Conservation (phyloP, 306 rosid genomes). For the Gleditsia sinensis region DNA sequence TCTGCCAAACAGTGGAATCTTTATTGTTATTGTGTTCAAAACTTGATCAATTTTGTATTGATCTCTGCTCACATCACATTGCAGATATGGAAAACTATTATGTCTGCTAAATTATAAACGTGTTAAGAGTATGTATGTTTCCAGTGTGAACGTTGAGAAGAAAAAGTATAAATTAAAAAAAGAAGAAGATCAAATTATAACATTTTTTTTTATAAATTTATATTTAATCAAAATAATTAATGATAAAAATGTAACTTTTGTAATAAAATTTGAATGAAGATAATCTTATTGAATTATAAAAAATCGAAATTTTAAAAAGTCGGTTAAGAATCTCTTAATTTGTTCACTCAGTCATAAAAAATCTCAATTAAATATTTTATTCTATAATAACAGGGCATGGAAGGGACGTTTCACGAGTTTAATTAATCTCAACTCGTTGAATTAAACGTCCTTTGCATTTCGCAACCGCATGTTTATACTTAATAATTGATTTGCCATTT, state of each 20-base stretch:
- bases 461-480: neutral
- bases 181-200: no score
- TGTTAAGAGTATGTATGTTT: neutral
- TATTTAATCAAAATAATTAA: no score
- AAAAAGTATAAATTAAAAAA: no score
- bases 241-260: no score
- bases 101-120: neutral
- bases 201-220: no score
- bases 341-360: no score
- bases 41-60: neutral
- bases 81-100: neutral
- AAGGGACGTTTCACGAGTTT: conserved; percentile 8
- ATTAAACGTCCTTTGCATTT: neutral
- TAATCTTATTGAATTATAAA: no score
- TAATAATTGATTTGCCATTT: neutral
- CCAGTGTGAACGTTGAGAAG: no score
- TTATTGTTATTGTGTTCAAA: neutral
- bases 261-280: no score
- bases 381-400: neutral
- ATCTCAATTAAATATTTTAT: no score
- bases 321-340: no score
- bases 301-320: no score
- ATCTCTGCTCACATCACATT: neutral
- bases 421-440: neutral
- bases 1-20: conserved; percentile 23